A percentile compares a stretch with the other conserved stretches of the same genome.
phyloP scores from a whole-genome alignment of 768 basidiomycete genomes.

The Kondoa subrosea region DNA sequence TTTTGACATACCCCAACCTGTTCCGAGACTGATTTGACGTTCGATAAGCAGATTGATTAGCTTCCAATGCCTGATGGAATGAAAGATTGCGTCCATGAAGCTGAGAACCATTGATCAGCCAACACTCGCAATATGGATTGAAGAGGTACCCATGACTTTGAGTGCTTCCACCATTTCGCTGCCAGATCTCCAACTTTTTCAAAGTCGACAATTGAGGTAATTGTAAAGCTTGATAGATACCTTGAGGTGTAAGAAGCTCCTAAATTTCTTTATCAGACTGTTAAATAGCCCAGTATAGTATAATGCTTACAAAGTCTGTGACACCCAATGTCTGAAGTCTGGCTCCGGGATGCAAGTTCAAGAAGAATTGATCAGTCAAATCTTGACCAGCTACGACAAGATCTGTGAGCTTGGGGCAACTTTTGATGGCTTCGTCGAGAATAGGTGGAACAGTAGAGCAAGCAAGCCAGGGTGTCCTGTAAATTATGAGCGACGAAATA shows the following conservation, averaged over 20 bases:
- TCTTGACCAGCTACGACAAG: slow-evolving; percentile 16
- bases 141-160: too few species aligned
- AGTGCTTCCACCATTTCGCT: background rate
- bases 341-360: slow-evolving; percentile 5
- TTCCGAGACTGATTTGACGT: background rate
- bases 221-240: background rate
- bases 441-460: slow-evolving; percentile 3
- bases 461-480: slow-evolving; percentile 18
- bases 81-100: background rate
- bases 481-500: background rate
- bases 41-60: background rate
- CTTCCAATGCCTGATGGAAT: background rate
- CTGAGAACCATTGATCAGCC: background rate
- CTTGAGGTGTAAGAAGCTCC: background rate
- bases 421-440: slow-evolving; percentile 9
- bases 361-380: slow-evolving; percentile 10
- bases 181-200: background rate
- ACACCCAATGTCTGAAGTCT: background rate
- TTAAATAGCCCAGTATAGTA: background rate
- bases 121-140: too few species aligned
- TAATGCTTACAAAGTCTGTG: slow-evolving; percentile 1
- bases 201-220: background rate
- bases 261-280: background rate
- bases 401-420: slow-evolving; percentile 2
- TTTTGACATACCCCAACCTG: too few species aligned